Evolutionary conservation across 2,329 filamentous ascomycete species (phyloP).

Genomic region (Clarireedia homoeocarpa): DNA sequence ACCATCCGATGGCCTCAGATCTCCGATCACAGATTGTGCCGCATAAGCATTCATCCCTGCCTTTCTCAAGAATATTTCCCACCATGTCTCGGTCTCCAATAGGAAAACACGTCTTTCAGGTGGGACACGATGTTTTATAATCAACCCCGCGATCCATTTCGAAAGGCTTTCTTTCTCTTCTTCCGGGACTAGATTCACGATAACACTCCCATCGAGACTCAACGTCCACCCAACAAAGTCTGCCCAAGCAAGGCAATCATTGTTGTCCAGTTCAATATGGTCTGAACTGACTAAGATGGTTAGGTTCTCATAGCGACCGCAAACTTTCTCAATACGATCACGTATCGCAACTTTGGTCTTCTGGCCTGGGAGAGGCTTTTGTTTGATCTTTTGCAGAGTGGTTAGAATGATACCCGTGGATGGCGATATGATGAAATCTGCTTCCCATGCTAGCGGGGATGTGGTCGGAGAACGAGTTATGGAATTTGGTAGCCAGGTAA

Average conservation of each 20-base stretch:
- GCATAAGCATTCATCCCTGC: constrained; percentile 65
- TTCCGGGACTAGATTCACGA: constrained; percentile 38
- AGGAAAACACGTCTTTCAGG: constrained; percentile 24
- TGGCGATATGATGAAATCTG: constrained; percentile 67
- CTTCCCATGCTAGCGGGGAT: constrained; percentile 45
- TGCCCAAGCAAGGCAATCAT: constrained; percentile 20
- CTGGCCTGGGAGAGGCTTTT: constrained; percentile 60
- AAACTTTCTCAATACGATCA: constrained; percentile 45
- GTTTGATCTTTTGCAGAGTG: constrained; percentile 63
- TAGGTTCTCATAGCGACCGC: constrained; percentile 57
- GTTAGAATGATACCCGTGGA: constrained; percentile 62
- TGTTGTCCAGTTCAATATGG: constrained; percentile 27
- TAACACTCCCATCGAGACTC: constrained; percentile 33
- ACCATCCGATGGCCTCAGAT: constrained; percentile 33
- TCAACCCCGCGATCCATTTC: constrained; percentile 45
- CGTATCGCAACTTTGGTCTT: constrained; percentile 40
- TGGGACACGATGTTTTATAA: constrained; percentile 33
- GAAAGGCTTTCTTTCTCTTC: constrained; percentile 43
- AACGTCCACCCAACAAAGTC: constrained; percentile 27
- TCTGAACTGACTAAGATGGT: constrained; percentile 59
- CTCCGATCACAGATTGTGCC: constrained; percentile 53
- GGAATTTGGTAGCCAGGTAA: constrained; percentile 30
- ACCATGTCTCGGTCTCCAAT: constrained; percentile 51
- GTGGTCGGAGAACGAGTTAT: constrained; percentile 30
- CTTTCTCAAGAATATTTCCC: constrained; percentile 59